Evolutionary conservation across 345 rosid species (phyloP).

Genomic region (Rhizophora apiculata): DNA sequence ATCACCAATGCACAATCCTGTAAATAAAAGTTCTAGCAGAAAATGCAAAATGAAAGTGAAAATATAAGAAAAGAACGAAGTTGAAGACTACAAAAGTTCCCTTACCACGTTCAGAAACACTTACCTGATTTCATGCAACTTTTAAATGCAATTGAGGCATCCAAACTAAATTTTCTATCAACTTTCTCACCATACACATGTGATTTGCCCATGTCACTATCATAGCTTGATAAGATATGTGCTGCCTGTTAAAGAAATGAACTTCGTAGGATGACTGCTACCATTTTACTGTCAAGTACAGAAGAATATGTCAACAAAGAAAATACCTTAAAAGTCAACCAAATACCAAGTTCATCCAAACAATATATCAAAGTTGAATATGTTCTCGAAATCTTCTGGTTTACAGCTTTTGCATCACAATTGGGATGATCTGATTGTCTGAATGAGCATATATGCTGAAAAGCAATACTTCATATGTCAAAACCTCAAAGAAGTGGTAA

Average conservation of each 20-base stretch:
- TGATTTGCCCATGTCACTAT: constrained; percentile 47
- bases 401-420: constrained; percentile 30
- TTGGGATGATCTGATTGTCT: constrained; percentile 36
- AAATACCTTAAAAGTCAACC: constrained; percentile 73
- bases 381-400: constrained; percentile 41
- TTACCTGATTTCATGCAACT: constrained; percentile 50
- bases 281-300: not conserved
- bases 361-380: constrained; percentile 49
- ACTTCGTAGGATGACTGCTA: too few species aligned
- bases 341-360: constrained; percentile 69
- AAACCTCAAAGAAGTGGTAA: not conserved
- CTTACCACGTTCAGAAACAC: too few species aligned
- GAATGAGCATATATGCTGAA: constrained; percentile 50
- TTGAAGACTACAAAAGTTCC: too few species aligned
- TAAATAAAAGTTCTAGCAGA: constrained; percentile 29
- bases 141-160: constrained; percentile 43
- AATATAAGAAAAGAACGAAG: constrained; percentile 2
- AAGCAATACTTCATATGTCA: constrained; percentile 18
- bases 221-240: constrained; percentile 39
- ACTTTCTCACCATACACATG: constrained; percentile 33
- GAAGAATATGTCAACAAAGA: not conserved
- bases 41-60: constrained; percentile 1
- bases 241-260: constrained; percentile 60
- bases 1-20: constrained; percentile 34
- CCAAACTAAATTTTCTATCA: constrained; percentile 43